A percentile compares a stretch with the other conserved stretches of the same genome.
Evolutionary conservation across 805 yeast species (phyloP).

Genomic region (Spathaspora boniae): DNA sequence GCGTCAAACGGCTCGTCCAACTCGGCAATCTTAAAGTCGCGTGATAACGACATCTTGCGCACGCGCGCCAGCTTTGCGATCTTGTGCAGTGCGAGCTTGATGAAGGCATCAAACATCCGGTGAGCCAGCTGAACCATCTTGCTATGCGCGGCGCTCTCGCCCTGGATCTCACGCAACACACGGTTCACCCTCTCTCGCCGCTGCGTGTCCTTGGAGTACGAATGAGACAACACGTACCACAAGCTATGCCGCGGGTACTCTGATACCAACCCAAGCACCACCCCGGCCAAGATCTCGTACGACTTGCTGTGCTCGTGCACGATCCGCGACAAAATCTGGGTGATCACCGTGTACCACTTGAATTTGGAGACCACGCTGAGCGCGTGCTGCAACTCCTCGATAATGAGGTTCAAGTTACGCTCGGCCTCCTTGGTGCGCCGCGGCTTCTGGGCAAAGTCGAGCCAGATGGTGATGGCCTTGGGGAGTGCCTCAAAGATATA

Average conservation of each 20-base stretch:
- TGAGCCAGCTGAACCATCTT: constrained; percentile 21
- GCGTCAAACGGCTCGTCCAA: constrained; percentile 30
- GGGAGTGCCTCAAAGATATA: constrained; percentile 84
- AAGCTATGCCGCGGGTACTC: constrained; percentile 78
- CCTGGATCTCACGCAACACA: constrained; percentile 15
- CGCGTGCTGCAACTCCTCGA: constrained; percentile 45
- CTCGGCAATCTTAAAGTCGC: constrained; percentile 38
- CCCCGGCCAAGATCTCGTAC: constrained; percentile 49
- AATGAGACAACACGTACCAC: constrained; percentile 78
- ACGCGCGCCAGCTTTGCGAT: constrained; percentile 31
- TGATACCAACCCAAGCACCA: constrained; percentile 54
- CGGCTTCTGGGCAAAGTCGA: constrained; percentile 57
- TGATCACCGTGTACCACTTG: constrained; percentile 78
- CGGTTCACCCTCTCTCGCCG: constrained; percentile 25
- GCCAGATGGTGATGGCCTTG: constrained; percentile 86
- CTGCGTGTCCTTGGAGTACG: constrained; percentile 47
- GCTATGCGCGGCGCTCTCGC: not conserved
- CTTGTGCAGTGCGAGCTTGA: constrained; percentile 39
- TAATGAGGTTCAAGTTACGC: constrained; percentile 41
- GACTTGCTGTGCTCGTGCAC: constrained; percentile 59
- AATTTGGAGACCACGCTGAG: constrained; percentile 44
- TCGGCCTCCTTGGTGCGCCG: constrained; percentile 27
- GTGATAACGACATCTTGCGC: constrained; percentile 33
- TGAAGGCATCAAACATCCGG: constrained; percentile 40
- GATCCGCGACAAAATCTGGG: constrained; percentile 81